Conservation (phyloP, 768 basidiomycete genomes). For the Mycena capillaripes region DNA sequence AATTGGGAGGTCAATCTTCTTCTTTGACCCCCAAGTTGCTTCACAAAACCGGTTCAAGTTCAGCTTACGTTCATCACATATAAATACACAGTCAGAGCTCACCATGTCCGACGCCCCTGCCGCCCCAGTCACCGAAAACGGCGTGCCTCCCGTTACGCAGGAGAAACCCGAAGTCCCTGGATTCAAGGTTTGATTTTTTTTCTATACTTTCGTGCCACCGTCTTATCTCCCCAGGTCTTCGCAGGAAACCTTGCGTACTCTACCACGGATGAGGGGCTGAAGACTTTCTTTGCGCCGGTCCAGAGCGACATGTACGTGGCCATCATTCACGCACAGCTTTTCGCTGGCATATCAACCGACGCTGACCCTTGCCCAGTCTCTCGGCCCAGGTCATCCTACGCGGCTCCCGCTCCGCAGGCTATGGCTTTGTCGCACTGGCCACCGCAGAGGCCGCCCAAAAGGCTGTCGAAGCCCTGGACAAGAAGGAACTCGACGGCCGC, state of each 20-base stretch:
- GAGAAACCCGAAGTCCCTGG: constrained; percentile 77
- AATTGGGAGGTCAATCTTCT: constrained; percentile 50
- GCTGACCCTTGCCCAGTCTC: constrained; percentile 61
- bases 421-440: constrained; percentile 91
- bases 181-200: constrained; percentile 75
- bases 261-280: constrained; percentile 95
- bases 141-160: constrained; percentile 86
- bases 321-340: constrained; percentile 57
- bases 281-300: constrained; percentile 92
- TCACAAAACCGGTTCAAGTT: constrained; percentile 89
- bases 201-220: constrained; percentile 32
- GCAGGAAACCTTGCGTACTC: constrained; percentile 96
- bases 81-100: constrained; percentile 69
- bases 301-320: constrained; percentile 87
- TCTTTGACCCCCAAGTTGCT: constrained; percentile 86
- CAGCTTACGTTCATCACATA: constrained; percentile 67
- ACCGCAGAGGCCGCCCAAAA: constrained; percentile 87
- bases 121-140: constrained; percentile 86
- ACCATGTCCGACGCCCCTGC: constrained; percentile 93
- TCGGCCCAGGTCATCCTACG: constrained; percentile 91
- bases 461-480: constrained; percentile 89
- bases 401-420: constrained; percentile 88
- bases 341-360: constrained; percentile 43
- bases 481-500: constrained; percentile 91
- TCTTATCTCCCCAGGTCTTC: constrained; percentile 74